A percentile compares a stretch with the other conserved stretches of the same genome.
Evolutionary conservation across 1,284 basidiomycete species (phyloP).

Genomic region (Ustilago curta): DNA sequence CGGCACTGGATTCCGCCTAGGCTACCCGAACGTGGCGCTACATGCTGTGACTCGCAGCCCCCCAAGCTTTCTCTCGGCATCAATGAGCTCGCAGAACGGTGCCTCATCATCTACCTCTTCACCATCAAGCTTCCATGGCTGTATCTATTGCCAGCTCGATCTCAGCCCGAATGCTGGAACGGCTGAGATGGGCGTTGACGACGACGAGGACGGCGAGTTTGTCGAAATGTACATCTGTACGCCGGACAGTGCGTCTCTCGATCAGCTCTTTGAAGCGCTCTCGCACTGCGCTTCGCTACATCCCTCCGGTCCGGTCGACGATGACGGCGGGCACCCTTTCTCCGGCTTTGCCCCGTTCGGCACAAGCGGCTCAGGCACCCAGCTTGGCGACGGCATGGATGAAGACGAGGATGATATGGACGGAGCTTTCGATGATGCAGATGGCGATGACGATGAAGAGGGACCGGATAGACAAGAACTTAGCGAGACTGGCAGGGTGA

Average conservation of each 20-base stretch:
- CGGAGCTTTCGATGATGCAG: constrained; percentile 74
- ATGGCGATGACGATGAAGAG: constrained; percentile 2
- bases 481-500: constrained; percentile 90
- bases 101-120: constrained; percentile 10
- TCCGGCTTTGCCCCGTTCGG: constrained; percentile 64
- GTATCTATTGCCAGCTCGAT: constrained; percentile 67
- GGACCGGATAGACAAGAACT: constrained; percentile 73
- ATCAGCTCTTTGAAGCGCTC: constrained; percentile 86
- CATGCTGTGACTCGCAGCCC: constrained; percentile 64
- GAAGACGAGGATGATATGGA: constrained; percentile 72
- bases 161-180: constrained; percentile 43
- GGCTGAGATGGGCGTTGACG: constrained; percentile 44
- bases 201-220: constrained; percentile 51
- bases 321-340: constrained; percentile 72
- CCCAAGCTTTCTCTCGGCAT: constrained; percentile 38
- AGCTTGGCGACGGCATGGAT: constrained; percentile 72
- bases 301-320: constrained; percentile 73
- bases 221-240: constrained; percentile 62
- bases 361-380: constrained; percentile 35
- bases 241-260: constrained; percentile 74
- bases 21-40: constrained; percentile 60
- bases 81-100: constrained; percentile 4
- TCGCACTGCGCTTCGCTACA: constrained; percentile 90
- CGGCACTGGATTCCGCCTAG: constrained; percentile 52
- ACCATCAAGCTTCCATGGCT: constrained; percentile 29